phyloP scores from a whole-genome alignment of 2,329 filamentous ascomycete species.

The Xylaria polymorpha region DNA sequence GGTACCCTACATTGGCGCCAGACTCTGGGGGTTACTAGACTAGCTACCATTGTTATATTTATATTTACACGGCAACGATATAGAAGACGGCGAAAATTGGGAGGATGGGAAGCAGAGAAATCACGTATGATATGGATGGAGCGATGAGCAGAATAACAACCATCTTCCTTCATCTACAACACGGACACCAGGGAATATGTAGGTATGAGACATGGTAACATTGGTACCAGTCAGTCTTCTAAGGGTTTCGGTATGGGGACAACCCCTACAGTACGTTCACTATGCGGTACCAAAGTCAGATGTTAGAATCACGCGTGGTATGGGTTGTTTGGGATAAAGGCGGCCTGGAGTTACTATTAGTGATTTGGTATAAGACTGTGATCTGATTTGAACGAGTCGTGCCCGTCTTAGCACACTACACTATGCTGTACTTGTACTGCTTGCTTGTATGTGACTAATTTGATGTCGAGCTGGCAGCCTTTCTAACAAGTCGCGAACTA shows the following conservation, averaged over 20 bases:
- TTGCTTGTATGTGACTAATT: neutral
- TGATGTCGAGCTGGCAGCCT: neutral
- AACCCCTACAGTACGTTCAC: neutral
- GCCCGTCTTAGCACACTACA: neutral
- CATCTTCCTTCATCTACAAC: neutral
- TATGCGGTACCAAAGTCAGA: neutral
- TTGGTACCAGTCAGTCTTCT: neutral
- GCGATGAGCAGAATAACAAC: neutral
- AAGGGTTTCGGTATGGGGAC: too few species aligned
- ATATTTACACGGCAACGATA: neutral
- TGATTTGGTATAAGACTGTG: slow-evolving; percentile 6
- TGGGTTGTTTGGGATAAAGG: slow-evolving; percentile 8
- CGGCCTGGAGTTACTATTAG: neutral
- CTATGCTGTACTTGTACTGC: too few species aligned
- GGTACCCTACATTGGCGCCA: neutral
- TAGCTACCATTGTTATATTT: neutral
- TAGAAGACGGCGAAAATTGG: neutral
- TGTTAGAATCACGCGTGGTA: slow-evolving; percentile 5
- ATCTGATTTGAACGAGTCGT: neutral
- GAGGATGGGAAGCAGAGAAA: neutral
- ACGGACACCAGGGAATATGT: neutral
- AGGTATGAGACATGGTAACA: slow-evolving; percentile 3
- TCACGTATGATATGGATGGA: too few species aligned
- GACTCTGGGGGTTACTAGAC: neutral
- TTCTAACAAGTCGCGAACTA: slow-evolving; percentile 8